Base-by-base conservation (phyloP, 164 flowering plant species). In the Vitis labrusca region DNA sequence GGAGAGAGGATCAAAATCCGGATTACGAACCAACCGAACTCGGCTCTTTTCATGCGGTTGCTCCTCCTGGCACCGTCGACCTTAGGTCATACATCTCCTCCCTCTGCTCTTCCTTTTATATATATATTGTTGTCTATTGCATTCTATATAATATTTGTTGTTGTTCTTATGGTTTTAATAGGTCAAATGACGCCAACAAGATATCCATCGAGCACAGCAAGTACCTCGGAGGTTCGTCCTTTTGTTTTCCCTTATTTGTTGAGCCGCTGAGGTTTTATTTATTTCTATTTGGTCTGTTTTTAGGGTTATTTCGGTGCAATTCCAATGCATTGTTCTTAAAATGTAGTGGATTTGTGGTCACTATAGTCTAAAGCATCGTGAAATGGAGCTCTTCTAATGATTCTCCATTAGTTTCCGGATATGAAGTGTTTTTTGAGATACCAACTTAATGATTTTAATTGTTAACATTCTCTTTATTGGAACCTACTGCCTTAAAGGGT, bases 191-290 rank as follows among this genome's bases (percentile, higher is more conserved):
- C 61, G 94, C 92, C 0, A 88, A 86, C 44, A 95, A 91, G 81
- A 70, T 95, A 73, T 93, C 99, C 13, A 95, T 95, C 37, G 99
- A 95, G 91, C 91, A 89, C 85, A 93, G 98, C 88, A 95, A 95
- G 84, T 95, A 95, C 73, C 98, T 95, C 77, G 99, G 99, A 95
- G 99, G 98, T 94, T 63, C 2, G 89, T 76, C 8, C 63, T 64
- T 52, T 62, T 19, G 10, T 58, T 47, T 11, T 13, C 56, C 4
- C 6, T 50, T 48, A 19, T 13, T 16, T 8, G 9, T 37, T 37
- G 7, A 5, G 44, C 44, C 44, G 5, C 7, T 37, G 44, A 37
- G 5, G 7, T 37, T 37, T 37, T 3, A 5, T 37, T 37, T 37
- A 37, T 37, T 37, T 37, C 7, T 37, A 37, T 37, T 37, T 6